Percentiles rank a stretch among this genome's conserved stretches.
These are phyloP conservation scores for Aspergillus tanneri DNA, from an alignment of 2,329 filamentous ascomycete genomes.

Conservation along the genomic window DNA sequence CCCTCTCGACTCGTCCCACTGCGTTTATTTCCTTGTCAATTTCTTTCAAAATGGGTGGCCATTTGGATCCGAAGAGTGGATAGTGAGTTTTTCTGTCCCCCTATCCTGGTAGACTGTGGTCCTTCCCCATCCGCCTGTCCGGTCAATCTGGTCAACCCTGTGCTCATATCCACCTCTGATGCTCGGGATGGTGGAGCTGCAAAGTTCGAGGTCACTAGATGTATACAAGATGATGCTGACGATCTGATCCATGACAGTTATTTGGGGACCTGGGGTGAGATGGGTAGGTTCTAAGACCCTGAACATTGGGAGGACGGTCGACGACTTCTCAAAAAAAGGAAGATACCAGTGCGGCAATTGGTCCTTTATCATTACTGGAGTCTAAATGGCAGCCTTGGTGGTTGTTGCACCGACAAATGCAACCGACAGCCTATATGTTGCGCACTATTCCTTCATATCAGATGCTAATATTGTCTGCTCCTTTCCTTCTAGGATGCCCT, in stretches of 20 bases:
- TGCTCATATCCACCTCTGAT: background rate
- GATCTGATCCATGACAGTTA: conserved; percentile 53
- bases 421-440: no score
- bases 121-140: conserved; percentile 10
- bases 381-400: no score
- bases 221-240: conserved; percentile 24
- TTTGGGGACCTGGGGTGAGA: conserved; percentile 70
- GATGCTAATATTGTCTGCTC: background rate
- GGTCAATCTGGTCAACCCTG: background rate
- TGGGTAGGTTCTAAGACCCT: conserved; percentile 61
- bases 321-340: background rate
- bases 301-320: background rate
- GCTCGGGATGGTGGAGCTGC: background rate
- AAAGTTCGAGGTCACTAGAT: background rate
- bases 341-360: background rate
- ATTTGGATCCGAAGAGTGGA: conserved; percentile 45
- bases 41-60: conserved; percentile 38
- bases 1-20: conserved; percentile 17
- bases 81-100: conserved; percentile 36
- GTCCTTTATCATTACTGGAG: background rate
- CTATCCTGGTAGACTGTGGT: conserved; percentile 2
- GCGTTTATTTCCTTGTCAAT: conserved; percentile 12
- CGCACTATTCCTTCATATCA: background rate
- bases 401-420: no score
- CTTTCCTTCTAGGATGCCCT: conserved; percentile 30